These are phyloP conservation scores for Claviceps sp. DNA, from an alignment of 2,329 filamentous ascomycete genomes.

Conservation along the genomic window DNA sequence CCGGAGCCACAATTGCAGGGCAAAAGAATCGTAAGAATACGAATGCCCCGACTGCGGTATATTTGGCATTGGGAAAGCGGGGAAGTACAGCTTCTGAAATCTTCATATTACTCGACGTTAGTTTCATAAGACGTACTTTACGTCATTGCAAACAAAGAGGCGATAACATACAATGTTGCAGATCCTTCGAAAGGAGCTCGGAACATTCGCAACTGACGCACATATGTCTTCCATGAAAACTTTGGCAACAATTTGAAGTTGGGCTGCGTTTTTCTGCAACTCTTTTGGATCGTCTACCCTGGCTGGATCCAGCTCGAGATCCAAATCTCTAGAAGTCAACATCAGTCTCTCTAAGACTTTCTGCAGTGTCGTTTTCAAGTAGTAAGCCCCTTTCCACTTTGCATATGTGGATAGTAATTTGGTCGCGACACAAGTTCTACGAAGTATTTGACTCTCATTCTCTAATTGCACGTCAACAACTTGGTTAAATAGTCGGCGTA, in stretches of 20 bases:
- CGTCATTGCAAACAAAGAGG: neutral
- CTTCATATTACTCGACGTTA: constrained; percentile 15
- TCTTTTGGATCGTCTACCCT: constrained; percentile 48
- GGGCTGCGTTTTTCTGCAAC: constrained; percentile 50
- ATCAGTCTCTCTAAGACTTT: constrained; percentile 55
- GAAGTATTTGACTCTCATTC: constrained; percentile 53
- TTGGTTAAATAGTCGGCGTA: neutral
- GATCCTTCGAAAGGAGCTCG: constrained; percentile 50
- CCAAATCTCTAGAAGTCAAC: constrained; percentile 52
- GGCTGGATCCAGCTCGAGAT: constrained; percentile 54
- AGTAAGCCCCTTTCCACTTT: constrained; percentile 55
- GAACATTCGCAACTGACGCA: constrained; percentile 46
- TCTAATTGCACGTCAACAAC: constrained; percentile 25
- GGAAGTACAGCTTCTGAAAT: constrained; percentile 51
- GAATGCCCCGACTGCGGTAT: constrained; percentile 58
- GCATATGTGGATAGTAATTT: constrained; percentile 61
- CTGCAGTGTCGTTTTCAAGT: constrained; percentile 50
- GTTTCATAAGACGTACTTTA: neutral
- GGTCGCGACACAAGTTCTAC: constrained; percentile 57
- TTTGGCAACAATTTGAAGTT: constrained; percentile 53
- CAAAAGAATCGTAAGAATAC: constrained; percentile 62
- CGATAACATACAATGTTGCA: constrained; percentile 44
- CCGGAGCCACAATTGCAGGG: constrained; percentile 57
- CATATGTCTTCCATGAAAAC: constrained; percentile 62
- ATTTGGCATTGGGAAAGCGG: constrained; percentile 56